These are phyloP conservation scores for Orbilia oligospora DNA, from an alignment of 2,329 filamentous ascomycete species.

Conservation along the genomic window DNA sequence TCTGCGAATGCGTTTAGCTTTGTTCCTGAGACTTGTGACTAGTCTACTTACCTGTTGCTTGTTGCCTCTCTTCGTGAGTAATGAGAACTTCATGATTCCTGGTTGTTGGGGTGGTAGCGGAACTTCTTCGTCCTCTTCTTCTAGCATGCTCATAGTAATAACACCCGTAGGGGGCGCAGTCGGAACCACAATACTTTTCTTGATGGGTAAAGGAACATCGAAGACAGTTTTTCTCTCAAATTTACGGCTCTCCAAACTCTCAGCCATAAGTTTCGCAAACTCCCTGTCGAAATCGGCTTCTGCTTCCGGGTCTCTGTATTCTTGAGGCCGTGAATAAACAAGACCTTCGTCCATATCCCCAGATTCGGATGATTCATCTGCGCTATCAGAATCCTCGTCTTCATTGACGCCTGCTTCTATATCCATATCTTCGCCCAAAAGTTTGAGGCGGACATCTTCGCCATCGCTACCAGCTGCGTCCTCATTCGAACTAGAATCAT, in stretches of 20 bases:
- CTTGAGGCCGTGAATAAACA: constrained; percentile 89
- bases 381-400: constrained; percentile 70
- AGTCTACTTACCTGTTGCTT: constrained; percentile 80
- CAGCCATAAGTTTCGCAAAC: constrained; percentile 97
- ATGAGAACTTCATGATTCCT: constrained; percentile 92
- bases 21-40: background rate
- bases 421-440: constrained; percentile 70
- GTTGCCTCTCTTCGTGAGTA: constrained; percentile 96
- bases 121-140: constrained; percentile 53
- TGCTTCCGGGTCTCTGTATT: constrained; percentile 90
- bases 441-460: constrained; percentile 73
- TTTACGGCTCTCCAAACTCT: constrained; percentile 94
- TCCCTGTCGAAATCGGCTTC: constrained; percentile 98
- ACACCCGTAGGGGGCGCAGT: constrained; percentile 25
- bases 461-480: constrained; percentile 75
- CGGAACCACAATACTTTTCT: constrained; percentile 68
- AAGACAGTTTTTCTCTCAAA: constrained; percentile 95
- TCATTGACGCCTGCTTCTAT: constrained; percentile 65
- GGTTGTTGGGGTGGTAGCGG: constrained; percentile 35
- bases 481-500: constrained; percentile 72
- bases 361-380: constrained; percentile 72
- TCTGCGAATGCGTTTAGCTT: constrained; percentile 31
- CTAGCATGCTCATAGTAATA: constrained; percentile 58
- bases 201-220: constrained; percentile 96
- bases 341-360: constrained; percentile 83